Percentiles rank a stretch among this genome's conserved stretches.
Conservation (phyloP, 2,329 filamentous ascomycete species). For the Phyllosticta paracitricarpa region DNA sequence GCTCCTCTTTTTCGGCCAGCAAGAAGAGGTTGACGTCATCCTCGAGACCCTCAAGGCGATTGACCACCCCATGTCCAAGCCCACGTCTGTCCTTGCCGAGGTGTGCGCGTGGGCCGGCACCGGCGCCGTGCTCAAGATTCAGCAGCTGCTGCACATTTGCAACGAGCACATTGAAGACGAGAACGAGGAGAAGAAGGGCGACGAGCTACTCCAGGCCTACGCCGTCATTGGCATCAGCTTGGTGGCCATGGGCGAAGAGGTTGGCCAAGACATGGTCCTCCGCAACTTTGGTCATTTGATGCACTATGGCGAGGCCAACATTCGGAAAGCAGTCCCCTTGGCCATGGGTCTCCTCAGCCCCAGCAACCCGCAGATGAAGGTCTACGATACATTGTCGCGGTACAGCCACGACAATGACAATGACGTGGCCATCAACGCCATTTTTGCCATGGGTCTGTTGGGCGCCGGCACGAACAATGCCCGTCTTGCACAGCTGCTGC, state of each 20-base stretch:
- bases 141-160: constrained; percentile 94
- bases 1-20: constrained; percentile 87
- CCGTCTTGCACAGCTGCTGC: constrained; percentile 81
- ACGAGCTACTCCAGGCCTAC: constrained; percentile 91
- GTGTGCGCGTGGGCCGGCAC: constrained; percentile 98
- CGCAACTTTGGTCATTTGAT: constrained; percentile 96
- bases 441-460: constrained; percentile 96
- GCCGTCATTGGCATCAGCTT: constrained; percentile 89
- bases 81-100: constrained; percentile 87
- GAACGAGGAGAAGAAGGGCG: constrained; percentile 81
- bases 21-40: constrained; percentile 98
- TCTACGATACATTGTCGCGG: constrained; percentile 93
- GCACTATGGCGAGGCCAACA: constrained; percentile 98
- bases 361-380: constrained; percentile 99
- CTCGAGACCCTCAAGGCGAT: constrained; percentile 94
- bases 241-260: constrained; percentile 95
- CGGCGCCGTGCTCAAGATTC: constrained; percentile 91
- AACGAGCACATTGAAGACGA: constrained; percentile 94
- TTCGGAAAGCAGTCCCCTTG: constrained; percentile 87
- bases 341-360: constrained; percentile 95
- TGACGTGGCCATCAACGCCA: constrained; percentile 95
- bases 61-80: constrained; percentile 92
- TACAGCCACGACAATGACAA: constrained; percentile 99
- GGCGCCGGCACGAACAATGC: constrained; percentile 98
- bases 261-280: constrained; percentile 97